Evolutionary conservation across 2,329 filamentous ascomycete genomes (phyloP), one percentile per base, ranked within the genome.

Genomic region (Colletotrichum sp.): DNA sequence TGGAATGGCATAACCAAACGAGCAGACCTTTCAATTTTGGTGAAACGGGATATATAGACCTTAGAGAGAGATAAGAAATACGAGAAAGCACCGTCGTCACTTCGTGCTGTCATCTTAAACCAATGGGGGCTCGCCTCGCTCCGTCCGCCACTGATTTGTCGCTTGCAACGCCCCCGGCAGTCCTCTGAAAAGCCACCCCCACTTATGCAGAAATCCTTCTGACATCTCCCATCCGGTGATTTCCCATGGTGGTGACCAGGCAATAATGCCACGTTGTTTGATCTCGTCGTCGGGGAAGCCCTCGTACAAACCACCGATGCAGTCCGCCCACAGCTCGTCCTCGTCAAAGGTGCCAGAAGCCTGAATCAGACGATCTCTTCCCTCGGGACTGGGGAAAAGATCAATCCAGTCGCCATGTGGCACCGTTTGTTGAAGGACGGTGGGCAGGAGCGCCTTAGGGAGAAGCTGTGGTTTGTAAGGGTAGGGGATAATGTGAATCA

Each of bases 361-460:
- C 7, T 57, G 82, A 77, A 88, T 87, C 67, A 87, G 78, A 73
- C 81, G 80, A 79, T 88, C 86, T 55, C 87, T 81, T 78, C 77
- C 81, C 69, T 79, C 79, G n/a, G 86, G 83, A 74, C 73, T 82
- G 3, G 87, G 86, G 59, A 86, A 82, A 28, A 85, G 24, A 79
- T 88, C 85, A 76, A 88, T 85, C 86, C 86, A 88, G 75, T 82
- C 81, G 39, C 78, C 80, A 76, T 88, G 86, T 30, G 80, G 81
- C 15, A 83, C 79, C 16, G 80, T 84, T 68, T 82, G 83, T 74
- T 88, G 86, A 64, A 87, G 81, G 26, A 59, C 36, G 6, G 86
- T 88, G 10, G 87, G 86, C 7, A 81, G 69, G 6, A 87, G 82
- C 44, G 82, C 21, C 34, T 81, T 55, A 68, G 84, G 85, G 55